These are phyloP conservation scores for Ophiostoma australiae DNA, from an alignment of 2,329 filamentous ascomycete genomes.

Conservation along the genomic window DNA sequence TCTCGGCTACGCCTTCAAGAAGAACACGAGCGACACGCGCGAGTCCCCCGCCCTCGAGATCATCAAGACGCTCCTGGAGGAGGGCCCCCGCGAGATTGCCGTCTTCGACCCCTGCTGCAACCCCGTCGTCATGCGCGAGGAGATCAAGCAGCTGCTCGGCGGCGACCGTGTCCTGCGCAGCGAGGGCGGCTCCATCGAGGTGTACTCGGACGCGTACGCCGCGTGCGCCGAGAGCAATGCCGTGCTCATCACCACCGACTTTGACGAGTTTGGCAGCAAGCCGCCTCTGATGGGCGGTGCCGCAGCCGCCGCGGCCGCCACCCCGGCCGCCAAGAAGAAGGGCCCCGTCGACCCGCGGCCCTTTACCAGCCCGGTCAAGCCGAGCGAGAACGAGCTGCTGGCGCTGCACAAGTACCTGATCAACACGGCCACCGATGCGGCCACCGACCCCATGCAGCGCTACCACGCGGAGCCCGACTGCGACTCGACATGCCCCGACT, in stretches of 20 bases:
- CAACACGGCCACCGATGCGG: slow-evolving; percentile 31
- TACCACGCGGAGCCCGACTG: slow-evolving; percentile 45
- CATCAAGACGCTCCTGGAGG: slow-evolving; percentile 59
- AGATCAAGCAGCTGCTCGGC: slow-evolving; percentile 45
- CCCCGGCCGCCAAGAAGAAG: slow-evolving; percentile 29
- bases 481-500: slow-evolving; percentile 47
- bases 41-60: slow-evolving; percentile 66
- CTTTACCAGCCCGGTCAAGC: slow-evolving; percentile 35
- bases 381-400: slow-evolving; percentile 45
- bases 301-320: slow-evolving; percentile 25
- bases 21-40: slow-evolving; percentile 69
- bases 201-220: slow-evolving; percentile 47
- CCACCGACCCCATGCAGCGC: slow-evolving; percentile 43
- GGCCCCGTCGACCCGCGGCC: slow-evolving; percentile 45
- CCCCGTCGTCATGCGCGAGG: slow-evolving; percentile 45
- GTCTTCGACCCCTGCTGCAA: slow-evolving; percentile 65
- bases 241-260: slow-evolving; percentile 52
- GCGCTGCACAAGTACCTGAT: slow-evolving; percentile 46
- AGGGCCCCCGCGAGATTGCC: slow-evolving; percentile 58
- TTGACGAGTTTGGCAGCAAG: slow-evolving; percentile 48
- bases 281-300: slow-evolving; percentile 27
- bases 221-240: slow-evolving; percentile 48
- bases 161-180: slow-evolving; percentile 32
- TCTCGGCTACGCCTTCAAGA: slow-evolving; percentile 75
- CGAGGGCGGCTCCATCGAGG: slow-evolving; percentile 42